A percentile compares a stretch with the other conserved stretches of the same genome.
Conservation (phyloP, 805 yeast genomes). For the Komagataella kurtzmanii region DNA sequence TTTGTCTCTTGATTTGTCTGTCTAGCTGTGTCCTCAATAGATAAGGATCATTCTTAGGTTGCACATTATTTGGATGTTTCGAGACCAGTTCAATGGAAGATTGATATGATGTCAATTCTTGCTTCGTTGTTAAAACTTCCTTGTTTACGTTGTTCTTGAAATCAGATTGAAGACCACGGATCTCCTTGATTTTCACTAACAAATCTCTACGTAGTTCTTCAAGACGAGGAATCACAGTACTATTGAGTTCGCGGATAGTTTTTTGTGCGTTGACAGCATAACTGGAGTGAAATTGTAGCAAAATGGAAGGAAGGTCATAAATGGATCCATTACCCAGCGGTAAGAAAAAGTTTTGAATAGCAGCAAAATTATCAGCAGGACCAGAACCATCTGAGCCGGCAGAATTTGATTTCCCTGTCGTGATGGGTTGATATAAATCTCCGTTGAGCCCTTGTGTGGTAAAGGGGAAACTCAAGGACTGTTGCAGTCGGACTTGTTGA, state of each 20-base stretch:
- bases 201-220: constrained; percentile 66
- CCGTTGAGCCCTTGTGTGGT: constrained; percentile 28
- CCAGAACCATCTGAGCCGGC: constrained; percentile 4
- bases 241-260: constrained; percentile 46
- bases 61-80: constrained; percentile 26
- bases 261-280: constrained; percentile 45
- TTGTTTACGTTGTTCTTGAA: constrained; percentile 64
- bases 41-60: constrained; percentile 67
- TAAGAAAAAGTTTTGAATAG: constrained; percentile 36
- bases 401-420: constrained; percentile 10
- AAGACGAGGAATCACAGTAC: constrained; percentile 49
- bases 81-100: constrained; percentile 56
- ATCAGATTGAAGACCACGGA: constrained; percentile 69
- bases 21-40: constrained; percentile 61
- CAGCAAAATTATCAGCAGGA: constrained; percentile 17
- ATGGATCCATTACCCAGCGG: constrained; percentile 73
- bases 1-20: constrained; percentile 61
- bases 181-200: constrained; percentile 75
- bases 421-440: constrained; percentile 22
- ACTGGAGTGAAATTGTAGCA: constrained; percentile 40
- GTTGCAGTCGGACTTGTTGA: constrained; percentile 69
- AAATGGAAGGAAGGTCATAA: constrained; percentile 65
- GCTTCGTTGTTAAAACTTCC: constrained; percentile 56
- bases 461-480: constrained; percentile 52
- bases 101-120: constrained; percentile 35